Percentiles rank a stretch among this genome's conserved stretches.
phyloP scores from a whole-genome alignment of 2,329 filamentous ascomycete genomes.

The Neurospora sp. region DNA sequence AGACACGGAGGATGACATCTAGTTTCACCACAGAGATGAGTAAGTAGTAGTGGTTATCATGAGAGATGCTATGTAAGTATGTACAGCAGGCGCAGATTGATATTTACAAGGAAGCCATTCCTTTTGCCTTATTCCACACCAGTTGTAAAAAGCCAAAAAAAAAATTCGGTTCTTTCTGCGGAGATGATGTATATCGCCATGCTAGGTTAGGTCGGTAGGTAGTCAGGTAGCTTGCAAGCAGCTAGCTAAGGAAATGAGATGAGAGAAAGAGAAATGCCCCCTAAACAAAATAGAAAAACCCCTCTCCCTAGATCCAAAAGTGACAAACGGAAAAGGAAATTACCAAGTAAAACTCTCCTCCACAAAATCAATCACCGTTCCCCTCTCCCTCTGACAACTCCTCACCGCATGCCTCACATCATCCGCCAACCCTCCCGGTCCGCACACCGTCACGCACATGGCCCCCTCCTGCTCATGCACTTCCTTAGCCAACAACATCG shows the following conservation, averaged over 20 bases:
- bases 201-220: not conserved
- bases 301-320: not conserved
- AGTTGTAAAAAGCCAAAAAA: not conserved
- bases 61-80: not conserved
- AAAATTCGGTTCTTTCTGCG: not conserved
- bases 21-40: not conserved
- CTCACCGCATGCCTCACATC: conserved; percentile 64
- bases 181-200: not conserved
- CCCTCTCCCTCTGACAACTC: conserved; percentile 45
- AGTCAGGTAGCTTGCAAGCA: not conserved
- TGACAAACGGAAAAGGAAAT: conserved; percentile 6
- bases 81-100: not conserved
- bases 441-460: conserved; percentile 78
- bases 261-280: not conserved
- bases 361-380: conserved; percentile 59
- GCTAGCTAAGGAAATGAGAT: not conserved
- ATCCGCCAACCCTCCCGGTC: conserved; percentile 64
- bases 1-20: not conserved
- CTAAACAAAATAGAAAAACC: not conserved
- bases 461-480: conserved; percentile 74
- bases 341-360: conserved; percentile 69
- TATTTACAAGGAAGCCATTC: not conserved
- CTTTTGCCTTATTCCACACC: not conserved
- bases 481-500: conserved; percentile 71
- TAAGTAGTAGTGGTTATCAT: not conserved